Conservation (phyloP, 371 early-diverging fungal genomes). For the Mucor irregularis region DNA sequence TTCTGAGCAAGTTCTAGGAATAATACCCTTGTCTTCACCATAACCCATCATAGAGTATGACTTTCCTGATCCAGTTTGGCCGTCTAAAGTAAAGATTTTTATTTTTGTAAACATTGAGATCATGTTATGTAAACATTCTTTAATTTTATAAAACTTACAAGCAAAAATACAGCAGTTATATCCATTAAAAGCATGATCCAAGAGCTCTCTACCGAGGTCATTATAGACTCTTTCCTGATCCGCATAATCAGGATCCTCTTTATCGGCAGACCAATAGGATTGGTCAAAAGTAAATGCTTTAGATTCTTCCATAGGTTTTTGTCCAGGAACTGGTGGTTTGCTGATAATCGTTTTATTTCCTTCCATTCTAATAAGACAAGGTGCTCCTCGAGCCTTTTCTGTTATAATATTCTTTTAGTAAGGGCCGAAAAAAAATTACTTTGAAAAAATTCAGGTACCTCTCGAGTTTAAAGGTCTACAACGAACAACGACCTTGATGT, state of each 20-base stretch:
- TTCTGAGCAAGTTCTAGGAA: conserved; percentile 73
- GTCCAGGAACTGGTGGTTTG: conserved; percentile 36
- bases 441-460: conserved; percentile 9
- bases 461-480: conserved; percentile 25
- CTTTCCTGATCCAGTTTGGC: conserved; percentile 83
- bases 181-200: conserved; percentile 81
- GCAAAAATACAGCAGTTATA: conserved; percentile 86
- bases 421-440: neutral
- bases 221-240: conserved; percentile 73
- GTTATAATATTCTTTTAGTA: neutral
- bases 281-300: conserved; percentile 78
- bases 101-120: conserved; percentile 4
- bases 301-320: conserved; percentile 28
- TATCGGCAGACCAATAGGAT: conserved; percentile 76
- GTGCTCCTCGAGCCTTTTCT: conserved; percentile 62
- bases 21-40: conserved; percentile 75
- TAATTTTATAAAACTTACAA: too few species aligned
- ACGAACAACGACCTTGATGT: conserved; percentile 27
- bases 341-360: conserved; percentile 64
- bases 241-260: conserved; percentile 59
- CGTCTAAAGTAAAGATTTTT: conserved; percentile 49
- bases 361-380: conserved; percentile 60
- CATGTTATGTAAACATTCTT: neutral
- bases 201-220: conserved; percentile 67
- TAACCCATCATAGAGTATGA: conserved; percentile 76